Conservation (phyloP, 106 monocot genomes). For the Dactylorhiza incarnata region DNA sequence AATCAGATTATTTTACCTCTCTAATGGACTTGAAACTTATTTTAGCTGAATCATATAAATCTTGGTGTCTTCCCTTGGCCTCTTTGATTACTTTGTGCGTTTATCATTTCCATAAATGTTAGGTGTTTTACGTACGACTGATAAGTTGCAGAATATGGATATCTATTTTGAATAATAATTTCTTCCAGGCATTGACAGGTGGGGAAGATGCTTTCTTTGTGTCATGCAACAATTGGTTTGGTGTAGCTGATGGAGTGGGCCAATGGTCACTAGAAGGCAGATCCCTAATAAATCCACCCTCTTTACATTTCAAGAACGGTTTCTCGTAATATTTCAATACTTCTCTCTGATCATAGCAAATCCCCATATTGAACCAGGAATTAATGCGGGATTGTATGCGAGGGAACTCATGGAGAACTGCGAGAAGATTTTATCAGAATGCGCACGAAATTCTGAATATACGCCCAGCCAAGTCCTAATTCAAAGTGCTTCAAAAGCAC, state of each 20-base stretch:
- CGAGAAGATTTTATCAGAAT: constrained; percentile 42
- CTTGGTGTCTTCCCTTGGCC: no score
- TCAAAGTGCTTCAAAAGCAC: constrained; percentile 48
- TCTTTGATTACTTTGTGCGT: no score
- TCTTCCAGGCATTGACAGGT: constrained; percentile 71
- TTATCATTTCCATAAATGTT: no score
- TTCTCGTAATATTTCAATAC: neutral
- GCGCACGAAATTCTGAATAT: constrained; percentile 17
- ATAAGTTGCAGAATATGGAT: neutral
- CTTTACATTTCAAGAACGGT: neutral
- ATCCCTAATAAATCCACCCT: neutral
- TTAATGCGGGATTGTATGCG: constrained; percentile 94
- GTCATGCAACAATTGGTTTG: constrained; percentile 72
- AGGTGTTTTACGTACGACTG: no score
- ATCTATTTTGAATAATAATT: constrained; percentile 45
- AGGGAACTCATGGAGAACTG: constrained; percentile 86
- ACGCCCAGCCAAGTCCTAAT: constrained; percentile 55
- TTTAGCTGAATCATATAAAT: no score
- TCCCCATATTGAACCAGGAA: constrained; percentile 34
- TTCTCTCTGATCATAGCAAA: neutral
- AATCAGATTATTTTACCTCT: no score
- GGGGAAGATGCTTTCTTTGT: constrained; percentile 98
- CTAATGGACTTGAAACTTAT: no score
- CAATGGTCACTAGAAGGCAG: constrained; percentile 97
- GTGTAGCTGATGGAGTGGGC: constrained; percentile 97